Evolutionary conservation across 1,284 basidiomycete genomes (phyloP).

Genomic region (Cryptococcus sp.): DNA sequence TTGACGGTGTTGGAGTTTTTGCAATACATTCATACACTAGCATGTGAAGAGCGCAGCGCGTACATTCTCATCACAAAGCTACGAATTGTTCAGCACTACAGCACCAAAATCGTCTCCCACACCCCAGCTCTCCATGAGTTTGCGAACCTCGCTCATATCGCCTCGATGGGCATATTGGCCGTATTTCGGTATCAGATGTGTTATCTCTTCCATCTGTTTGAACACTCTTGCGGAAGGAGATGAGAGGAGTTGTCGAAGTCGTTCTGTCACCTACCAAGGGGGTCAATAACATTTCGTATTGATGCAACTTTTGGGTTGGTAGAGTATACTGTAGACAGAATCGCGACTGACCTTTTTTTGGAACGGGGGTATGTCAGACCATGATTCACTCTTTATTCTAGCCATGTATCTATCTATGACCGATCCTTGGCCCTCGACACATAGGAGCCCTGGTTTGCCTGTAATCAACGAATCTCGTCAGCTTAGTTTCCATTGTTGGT

Average conservation of each 20-base stretch:
- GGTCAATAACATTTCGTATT: not conserved
- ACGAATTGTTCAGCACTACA: conserved; percentile 40
- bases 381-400: conserved; percentile 54
- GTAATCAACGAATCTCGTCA: not conserved
- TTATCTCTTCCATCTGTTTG: conserved; percentile 52
- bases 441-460: conserved; percentile 55
- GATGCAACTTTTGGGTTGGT: too few species aligned
- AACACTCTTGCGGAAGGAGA: conserved; percentile 39
- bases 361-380: conserved; percentile 55
- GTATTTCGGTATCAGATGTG: conserved; percentile 46
- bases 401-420: conserved; percentile 52
- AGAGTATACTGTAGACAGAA: too few species aligned
- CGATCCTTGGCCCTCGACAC: conserved; percentile 51
- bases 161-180: conserved; percentile 53
- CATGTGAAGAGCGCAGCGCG: too few species aligned
- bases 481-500: not conserved
- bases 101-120: conserved; percentile 52
- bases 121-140: conserved; percentile 50
- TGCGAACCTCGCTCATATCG: conserved; percentile 54
- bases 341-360: conserved; percentile 51
- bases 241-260: conserved; percentile 44
- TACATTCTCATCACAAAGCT: too few species aligned
- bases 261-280: conserved; percentile 49
- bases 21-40: too few species aligned
- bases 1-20: too few species aligned